These are phyloP conservation scores for Sophora flavescens DNA, from an alignment of 306 rosid genomes.

Conservation along the genomic window DNA sequence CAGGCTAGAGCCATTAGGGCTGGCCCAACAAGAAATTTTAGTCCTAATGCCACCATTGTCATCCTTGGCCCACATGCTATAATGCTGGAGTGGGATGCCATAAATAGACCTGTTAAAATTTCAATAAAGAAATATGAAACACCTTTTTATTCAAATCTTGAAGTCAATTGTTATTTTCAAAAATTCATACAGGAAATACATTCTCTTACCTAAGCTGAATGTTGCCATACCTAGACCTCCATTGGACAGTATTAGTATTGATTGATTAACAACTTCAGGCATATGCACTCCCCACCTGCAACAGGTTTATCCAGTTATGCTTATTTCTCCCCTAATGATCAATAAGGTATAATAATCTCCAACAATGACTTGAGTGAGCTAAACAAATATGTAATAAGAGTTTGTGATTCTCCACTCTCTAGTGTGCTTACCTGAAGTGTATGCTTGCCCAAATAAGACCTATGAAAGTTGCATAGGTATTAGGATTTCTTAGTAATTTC, in stretches of 20 bases:
- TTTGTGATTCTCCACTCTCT: neutral
- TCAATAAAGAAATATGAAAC: slow-evolving; percentile 36
- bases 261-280: slow-evolving; percentile 73
- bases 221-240: slow-evolving; percentile 99
- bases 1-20: slow-evolving; percentile 83
- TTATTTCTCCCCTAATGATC: neutral
- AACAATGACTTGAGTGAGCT: neutral
- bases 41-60: slow-evolving; percentile 72
- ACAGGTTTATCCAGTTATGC: slow-evolving; percentile 26
- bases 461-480: slow-evolving; percentile 85
- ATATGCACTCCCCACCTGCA: slow-evolving; percentile 82
- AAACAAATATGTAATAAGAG: neutral
- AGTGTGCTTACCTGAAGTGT: slow-evolving; percentile 66
- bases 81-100: slow-evolving; percentile 79
- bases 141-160: slow-evolving; percentile 40
- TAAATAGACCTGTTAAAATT: slow-evolving; percentile 65
- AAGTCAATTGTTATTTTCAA: slow-evolving; percentile 1
- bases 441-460: slow-evolving; percentile 89
- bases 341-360: slow-evolving; percentile 7
- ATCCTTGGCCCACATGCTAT: slow-evolving; percentile 76
- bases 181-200: neutral
- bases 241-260: slow-evolving; percentile 67
- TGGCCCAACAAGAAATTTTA: slow-evolving; percentile 86
- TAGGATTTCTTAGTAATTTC: slow-evolving; percentile 78
- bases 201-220: slow-evolving; percentile 90